Percentiles rank a stretch among this genome's conserved stretches.
phyloP scores from a whole-genome alignment of 495 filamentous ascomycete species.

The Talaromyces adpressus region DNA sequence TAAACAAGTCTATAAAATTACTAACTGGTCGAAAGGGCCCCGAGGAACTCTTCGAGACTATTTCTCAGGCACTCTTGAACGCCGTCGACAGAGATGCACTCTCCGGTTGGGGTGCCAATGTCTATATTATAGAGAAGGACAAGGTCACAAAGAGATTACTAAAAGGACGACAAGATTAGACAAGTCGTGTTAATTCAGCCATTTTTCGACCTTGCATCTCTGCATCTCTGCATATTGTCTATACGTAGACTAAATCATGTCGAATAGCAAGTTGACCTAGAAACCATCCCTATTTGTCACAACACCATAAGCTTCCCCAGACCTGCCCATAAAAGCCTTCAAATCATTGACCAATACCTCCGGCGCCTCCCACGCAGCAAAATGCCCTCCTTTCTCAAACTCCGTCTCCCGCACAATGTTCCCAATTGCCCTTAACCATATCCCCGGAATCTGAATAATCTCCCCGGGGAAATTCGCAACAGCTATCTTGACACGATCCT shows the following conservation, averaged over 20 bases:
- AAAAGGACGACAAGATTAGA: conserved; percentile 76
- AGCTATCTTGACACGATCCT: conserved; percentile 28
- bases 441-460: conserved; percentile 29
- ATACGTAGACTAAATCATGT: conserved; percentile 21
- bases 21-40: conserved; percentile 48
- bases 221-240: too few relatives aligned
- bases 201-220: not conserved
- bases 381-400: conserved; percentile 42
- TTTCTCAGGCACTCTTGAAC: conserved; percentile 93
- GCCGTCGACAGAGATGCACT: conserved; percentile 94
- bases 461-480: conserved; percentile 40
- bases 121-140: conserved; percentile 99
- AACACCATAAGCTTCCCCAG: conserved; percentile 31
- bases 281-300: conserved; percentile 30
- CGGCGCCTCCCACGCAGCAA: conserved; percentile 45
- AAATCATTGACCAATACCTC: conserved; percentile 34
- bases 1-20: not conserved
- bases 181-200: not conserved
- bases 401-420: conserved; percentile 34
- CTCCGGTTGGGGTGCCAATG: conserved; percentile 96
- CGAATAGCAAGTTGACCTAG: conserved; percentile 2
- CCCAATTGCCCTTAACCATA: conserved; percentile 34
- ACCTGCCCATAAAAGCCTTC: conserved; percentile 35
- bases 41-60: conserved; percentile 96
- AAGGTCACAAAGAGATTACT: conserved; percentile 97